These are phyloP conservation scores for Metschnikowia amazonensis DNA, from an alignment of 805 yeast genomes.

Conservation along the genomic window DNA sequence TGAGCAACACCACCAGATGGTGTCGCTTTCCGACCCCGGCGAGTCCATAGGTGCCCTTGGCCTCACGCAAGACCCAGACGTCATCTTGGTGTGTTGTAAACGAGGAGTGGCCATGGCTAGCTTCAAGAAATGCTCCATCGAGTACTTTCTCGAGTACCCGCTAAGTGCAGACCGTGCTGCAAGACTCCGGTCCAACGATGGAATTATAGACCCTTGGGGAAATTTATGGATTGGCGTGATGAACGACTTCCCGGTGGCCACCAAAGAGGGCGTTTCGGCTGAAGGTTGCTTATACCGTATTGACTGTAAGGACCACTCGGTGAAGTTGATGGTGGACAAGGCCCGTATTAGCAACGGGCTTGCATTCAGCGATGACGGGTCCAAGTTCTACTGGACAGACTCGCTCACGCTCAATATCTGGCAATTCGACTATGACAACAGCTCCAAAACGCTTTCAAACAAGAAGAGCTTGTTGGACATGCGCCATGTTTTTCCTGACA, in stretches of 20 bases:
- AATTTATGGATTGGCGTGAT: slow-evolving; percentile 79
- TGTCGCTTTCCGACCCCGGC: slow-evolving; percentile 33
- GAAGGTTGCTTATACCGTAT: slow-evolving; percentile 50
- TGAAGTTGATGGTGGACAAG: slow-evolving; percentile 33
- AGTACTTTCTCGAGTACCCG: slow-evolving; percentile 42
- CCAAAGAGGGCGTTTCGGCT: slow-evolving; percentile 27
- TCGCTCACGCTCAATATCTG: slow-evolving; percentile 33
- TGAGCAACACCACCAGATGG: slow-evolving; percentile 31
- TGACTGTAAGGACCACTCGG: slow-evolving; percentile 28
- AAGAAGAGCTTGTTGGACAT: slow-evolving; percentile 23
- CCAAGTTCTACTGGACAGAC: slow-evolving; percentile 39
- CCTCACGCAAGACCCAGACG: slow-evolving; percentile 50
- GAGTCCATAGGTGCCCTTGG: slow-evolving; percentile 69
- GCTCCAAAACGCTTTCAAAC: slow-evolving; percentile 27
- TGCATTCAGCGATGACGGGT: slow-evolving; percentile 30
- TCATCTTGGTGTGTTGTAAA: slow-evolving; percentile 58
- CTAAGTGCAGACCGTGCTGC: slow-evolving; percentile 20
- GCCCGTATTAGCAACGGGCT: slow-evolving; percentile 64
- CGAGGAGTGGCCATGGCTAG: slow-evolving; percentile 59
- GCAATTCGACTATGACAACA: slow-evolving; percentile 36
- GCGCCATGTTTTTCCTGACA: slow-evolving; percentile 16
- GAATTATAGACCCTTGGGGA: slow-evolving; percentile 73
- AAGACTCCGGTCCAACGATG: slow-evolving; percentile 65
- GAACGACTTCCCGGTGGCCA: slow-evolving; percentile 46
- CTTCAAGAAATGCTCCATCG: slow-evolving; percentile 33